Evolutionary conservation across 805 yeast genomes (phyloP), one percentile per base, ranked within the genome.

Genomic region (Candida morakotiae): DNA sequence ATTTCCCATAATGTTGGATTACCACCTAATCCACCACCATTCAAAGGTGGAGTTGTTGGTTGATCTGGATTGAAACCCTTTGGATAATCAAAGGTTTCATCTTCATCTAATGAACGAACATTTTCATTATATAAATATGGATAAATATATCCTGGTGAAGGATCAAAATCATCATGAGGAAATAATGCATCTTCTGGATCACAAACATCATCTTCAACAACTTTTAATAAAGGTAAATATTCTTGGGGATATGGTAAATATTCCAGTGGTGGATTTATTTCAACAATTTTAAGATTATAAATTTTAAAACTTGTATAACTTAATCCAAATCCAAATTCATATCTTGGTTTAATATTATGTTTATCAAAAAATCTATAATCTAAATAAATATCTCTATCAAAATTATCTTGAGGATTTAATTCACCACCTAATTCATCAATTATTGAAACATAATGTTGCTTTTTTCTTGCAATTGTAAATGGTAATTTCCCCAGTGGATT

Each of bases 401-500:
- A 67, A 34, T 57, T 58, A 48, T 67, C 72, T 47, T 69, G 73
- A 3, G 73, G 73, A 22, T 52, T 53, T 11, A 33, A 39, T 2
- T 48, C 47, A 1, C 50, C 58, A 28, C 47, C 51, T 28, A 53
- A 53, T 24, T 56, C 62, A 33, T 65, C 69, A 37, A 73, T 46
- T 9, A 75, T 58, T 16, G 73, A 71, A 18, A 71, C 73, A 44
- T 78, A 66, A 38, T 63, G 67, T 52, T 52, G 67, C 23, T 58
- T 60, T 42, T 73, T 70, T 48, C 68, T 71, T 9, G 85, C 82
- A 44, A 79, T 68, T 3, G 85, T 77, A 49, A 79, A 78, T 1
- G 86, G 83, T 24, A 80, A 61, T 42, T 72, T 67, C 4, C 85
- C 86, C 25, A 81, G 74, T 7, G 85, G 84, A 42, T 72, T 73